Conservation (phyloP, 2,329 filamentous ascomycete genomes). For the Aspergillus persii region DNA sequence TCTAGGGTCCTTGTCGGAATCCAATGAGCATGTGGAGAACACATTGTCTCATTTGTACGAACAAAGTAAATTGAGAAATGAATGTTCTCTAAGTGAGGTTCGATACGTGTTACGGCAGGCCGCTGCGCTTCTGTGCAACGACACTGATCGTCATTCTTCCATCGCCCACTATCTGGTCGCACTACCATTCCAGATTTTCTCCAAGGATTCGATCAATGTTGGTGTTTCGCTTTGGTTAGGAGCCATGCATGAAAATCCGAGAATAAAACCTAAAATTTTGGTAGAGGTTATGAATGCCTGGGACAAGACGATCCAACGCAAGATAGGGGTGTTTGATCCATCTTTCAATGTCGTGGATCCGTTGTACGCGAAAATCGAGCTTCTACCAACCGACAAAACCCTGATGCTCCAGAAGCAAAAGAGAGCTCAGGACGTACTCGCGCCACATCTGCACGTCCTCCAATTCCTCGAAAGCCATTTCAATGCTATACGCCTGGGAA, state of each 20-base stretch:
- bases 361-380: slow-evolving; percentile 87
- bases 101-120: slow-evolving; percentile 80
- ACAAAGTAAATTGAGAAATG: too few species aligned
- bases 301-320: slow-evolving; percentile 77
- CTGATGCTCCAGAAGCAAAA: slow-evolving; percentile 73
- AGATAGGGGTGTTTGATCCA: slow-evolving; percentile 76
- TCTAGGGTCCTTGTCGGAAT: slow-evolving; percentile 61
- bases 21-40: too few species aligned
- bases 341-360: slow-evolving; percentile 73
- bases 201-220: slow-evolving; percentile 90
- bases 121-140: slow-evolving; percentile 80
- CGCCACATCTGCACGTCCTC: slow-evolving; percentile 79
- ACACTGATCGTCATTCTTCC: slow-evolving; percentile 69
- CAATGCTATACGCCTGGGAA: slow-evolving; percentile 85
- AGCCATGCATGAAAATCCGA: slow-evolving; percentile 92
- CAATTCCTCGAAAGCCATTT: slow-evolving; percentile 95
- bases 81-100: too few species aligned
- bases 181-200: slow-evolving; percentile 91
- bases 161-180: slow-evolving; percentile 85
- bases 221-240: slow-evolving; percentile 96
- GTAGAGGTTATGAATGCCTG: slow-evolving; percentile 86
- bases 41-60: too few species aligned
- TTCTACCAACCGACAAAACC: slow-evolving; percentile 83
- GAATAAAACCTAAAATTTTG: slow-evolving; percentile 80
- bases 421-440: slow-evolving; percentile 74